A percentile compares a stretch with the other conserved stretches of the same genome.
Evolutionary conservation across 164 flowering plant genomes (phyloP).

Genomic region (Akebia trifoliata): DNA sequence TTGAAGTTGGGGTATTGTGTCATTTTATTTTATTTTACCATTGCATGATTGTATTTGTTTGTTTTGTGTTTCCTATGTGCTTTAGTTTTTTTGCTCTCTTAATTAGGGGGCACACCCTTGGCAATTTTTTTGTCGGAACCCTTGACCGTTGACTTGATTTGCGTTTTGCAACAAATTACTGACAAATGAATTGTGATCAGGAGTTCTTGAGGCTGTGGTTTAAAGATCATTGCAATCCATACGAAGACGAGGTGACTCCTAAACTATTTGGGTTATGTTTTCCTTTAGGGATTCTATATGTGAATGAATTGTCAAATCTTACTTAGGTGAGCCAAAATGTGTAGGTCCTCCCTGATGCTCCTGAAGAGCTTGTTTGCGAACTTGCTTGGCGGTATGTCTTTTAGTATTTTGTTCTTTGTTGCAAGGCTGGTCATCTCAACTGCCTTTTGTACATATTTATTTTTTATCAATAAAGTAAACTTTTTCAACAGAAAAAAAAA

Average conservation of each 20-base stretch:
- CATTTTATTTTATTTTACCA: too few relatives aligned
- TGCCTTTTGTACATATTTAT: neutral
- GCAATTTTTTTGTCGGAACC: too few relatives aligned
- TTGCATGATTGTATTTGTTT: too few relatives aligned
- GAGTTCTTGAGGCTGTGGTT: slow-evolving; percentile 97
- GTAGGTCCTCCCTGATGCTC: slow-evolving; percentile 91
- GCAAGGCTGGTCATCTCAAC: neutral
- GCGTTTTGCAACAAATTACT: too few relatives aligned
- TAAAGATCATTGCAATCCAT: slow-evolving; percentile 84
- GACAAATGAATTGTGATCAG: slow-evolving; percentile 25
- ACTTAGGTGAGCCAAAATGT: slow-evolving; percentile 8
- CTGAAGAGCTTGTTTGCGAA: slow-evolving; percentile 77
- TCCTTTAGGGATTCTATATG: neutral
- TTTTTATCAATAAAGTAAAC: too few relatives aligned
- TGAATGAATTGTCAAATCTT: slow-evolving; percentile 4
- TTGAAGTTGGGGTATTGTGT: too few relatives aligned
- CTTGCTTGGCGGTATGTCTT: slow-evolving; percentile 79
- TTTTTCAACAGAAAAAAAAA: too few relatives aligned
- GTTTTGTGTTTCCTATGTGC: neutral
- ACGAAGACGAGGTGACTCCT: slow-evolving; percentile 63
- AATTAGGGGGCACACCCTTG: too few relatives aligned
- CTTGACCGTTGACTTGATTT: too few relatives aligned
- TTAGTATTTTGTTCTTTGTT: slow-evolving; percentile 1
- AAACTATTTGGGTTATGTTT: slow-evolving; percentile 1
- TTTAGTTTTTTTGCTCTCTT: neutral